Percentiles rank a stretch among this genome's conserved stretches.
Evolutionary conservation across 805 yeast species (phyloP).

Genomic region (Starmerella vitae): DNA sequence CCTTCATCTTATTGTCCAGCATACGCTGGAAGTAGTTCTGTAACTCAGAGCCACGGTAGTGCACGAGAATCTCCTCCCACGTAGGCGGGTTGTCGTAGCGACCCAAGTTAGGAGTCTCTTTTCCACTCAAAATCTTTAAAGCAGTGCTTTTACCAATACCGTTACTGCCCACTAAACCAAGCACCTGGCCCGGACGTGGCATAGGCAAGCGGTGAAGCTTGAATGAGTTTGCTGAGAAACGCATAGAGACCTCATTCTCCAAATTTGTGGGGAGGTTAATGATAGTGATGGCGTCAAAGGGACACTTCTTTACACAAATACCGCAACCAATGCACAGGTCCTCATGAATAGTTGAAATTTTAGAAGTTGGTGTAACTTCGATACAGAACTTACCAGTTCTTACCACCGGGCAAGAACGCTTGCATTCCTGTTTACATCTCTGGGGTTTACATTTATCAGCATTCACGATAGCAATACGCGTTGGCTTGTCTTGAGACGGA

Average conservation of each 20-base stretch:
- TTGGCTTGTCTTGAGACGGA: constrained; percentile 12
- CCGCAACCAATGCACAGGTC: constrained; percentile 96
- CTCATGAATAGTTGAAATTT: constrained; percentile 91
- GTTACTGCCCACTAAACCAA: constrained; percentile 95
- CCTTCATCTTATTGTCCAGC: constrained; percentile 84
- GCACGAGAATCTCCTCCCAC: constrained; percentile 83
- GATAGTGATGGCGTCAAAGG: constrained; percentile 91
- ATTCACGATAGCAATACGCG: constrained; percentile 85
- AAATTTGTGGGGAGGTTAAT: constrained; percentile 93
- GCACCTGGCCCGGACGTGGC: constrained; percentile 97
- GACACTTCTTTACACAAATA: constrained; percentile 97
- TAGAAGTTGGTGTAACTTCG: constrained; percentile 80
- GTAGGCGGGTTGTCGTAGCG: constrained; percentile 91
- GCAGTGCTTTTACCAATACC: constrained; percentile 99
- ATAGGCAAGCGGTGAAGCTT: constrained; percentile 94
- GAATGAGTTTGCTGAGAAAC: constrained; percentile 96
- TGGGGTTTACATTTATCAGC: constrained; percentile 95
- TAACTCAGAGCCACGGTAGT: constrained; percentile 93
- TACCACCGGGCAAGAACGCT: constrained; percentile 93
- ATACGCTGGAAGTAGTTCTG: constrained; percentile 92
- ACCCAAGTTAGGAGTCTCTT: constrained; percentile 94
- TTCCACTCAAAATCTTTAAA: constrained; percentile 89
- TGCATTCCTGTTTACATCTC: constrained; percentile 97
- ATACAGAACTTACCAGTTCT: constrained; percentile 96
- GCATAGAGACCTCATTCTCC: constrained; percentile 83